phyloP scores from a whole-genome alignment of 2,329 filamentous ascomycete genomes.

The Aureobasidium sp. region DNA sequence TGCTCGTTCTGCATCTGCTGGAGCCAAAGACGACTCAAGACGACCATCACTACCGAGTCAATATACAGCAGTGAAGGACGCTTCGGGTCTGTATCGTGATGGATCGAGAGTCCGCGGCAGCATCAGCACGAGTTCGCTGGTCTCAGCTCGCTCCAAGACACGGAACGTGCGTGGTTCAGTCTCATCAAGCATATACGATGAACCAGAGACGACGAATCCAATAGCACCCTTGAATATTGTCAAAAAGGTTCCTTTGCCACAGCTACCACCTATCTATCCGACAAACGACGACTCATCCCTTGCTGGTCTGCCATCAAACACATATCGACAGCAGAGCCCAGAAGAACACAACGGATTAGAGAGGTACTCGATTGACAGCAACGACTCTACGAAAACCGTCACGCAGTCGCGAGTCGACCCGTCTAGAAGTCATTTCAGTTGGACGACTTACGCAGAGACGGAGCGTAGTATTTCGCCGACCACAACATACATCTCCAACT shows the following conservation, averaged over 20 bases:
- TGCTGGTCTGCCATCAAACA: not conserved
- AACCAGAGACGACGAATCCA: not conserved
- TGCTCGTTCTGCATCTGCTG: not conserved
- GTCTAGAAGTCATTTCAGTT: conserved; percentile 28
- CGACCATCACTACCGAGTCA: not conserved
- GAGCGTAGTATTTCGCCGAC: conserved; percentile 16
- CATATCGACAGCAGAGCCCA: not conserved
- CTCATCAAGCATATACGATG: conserved; percentile 1
- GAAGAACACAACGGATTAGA: not conserved
- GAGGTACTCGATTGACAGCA: conserved; percentile 14
- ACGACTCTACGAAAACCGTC: conserved; percentile 3
- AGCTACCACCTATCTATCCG: not conserved
- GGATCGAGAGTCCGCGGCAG: not conserved
- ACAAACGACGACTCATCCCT: not conserved
- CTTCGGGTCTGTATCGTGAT: not conserved
- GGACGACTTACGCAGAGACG: conserved; percentile 28
- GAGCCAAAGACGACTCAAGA: not conserved
- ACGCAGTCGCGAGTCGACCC: not conserved
- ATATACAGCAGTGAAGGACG: conserved; percentile 8
- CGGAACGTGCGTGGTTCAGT: conserved; percentile 1
- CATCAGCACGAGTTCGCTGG: not conserved
- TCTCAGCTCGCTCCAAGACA: not conserved
- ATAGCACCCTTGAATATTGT: conserved; percentile 18
- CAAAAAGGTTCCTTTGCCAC: conserved; percentile 2
- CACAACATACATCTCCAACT: not conserved